These are phyloP conservation scores for Firmiana major DNA, from an alignment of 345 rosid species.

Conservation along the genomic window DNA sequence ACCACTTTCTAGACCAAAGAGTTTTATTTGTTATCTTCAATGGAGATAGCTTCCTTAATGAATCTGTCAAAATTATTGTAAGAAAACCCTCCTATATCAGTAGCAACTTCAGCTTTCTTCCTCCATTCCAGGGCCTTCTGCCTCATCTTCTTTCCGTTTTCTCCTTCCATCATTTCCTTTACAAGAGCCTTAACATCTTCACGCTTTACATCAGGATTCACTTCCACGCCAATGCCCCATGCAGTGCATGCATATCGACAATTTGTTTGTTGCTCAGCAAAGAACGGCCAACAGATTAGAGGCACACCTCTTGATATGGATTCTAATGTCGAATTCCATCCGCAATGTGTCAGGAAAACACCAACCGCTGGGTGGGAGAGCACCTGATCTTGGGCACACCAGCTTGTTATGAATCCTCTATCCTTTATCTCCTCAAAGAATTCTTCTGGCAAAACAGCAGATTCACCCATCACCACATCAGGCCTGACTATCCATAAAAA, in stretches of 20 bases:
- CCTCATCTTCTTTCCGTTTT: slow-evolving; percentile 16
- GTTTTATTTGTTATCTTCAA: too few relatives aligned
- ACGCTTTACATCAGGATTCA: slow-evolving; percentile 21
- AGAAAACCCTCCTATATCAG: slow-evolving; percentile 23
- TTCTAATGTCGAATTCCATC: slow-evolving; percentile 37
- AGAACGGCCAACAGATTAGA: slow-evolving; percentile 35
- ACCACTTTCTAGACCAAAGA: too few relatives aligned
- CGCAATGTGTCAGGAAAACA: slow-evolving; percentile 36
- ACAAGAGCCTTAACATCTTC: slow-evolving; percentile 19
- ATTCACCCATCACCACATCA: slow-evolving; percentile 26
- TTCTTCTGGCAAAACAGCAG: slow-evolving; percentile 20
- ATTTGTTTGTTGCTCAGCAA: slow-evolving; percentile 33
- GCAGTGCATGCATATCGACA: slow-evolving; percentile 21
- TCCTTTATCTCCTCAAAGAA: slow-evolving; percentile 21
- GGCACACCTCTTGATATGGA: slow-evolving; percentile 21
- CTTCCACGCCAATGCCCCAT: slow-evolving; percentile 33
- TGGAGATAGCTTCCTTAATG: slow-evolving; percentile 18
- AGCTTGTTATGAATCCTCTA: slow-evolving; percentile 29
- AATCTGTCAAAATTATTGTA: slow-evolving; percentile 17
- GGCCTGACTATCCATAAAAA: slow-evolving; percentile 36
- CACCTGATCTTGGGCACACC: slow-evolving; percentile 32
- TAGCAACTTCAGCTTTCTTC: slow-evolving; percentile 26
- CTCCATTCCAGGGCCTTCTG: slow-evolving; percentile 28
- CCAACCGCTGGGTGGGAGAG: slow-evolving; percentile 29
- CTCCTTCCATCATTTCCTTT: slow-evolving; percentile 27